Conservation (phyloP, 164 flowering plant species). For the Vitis labrusca region DNA sequence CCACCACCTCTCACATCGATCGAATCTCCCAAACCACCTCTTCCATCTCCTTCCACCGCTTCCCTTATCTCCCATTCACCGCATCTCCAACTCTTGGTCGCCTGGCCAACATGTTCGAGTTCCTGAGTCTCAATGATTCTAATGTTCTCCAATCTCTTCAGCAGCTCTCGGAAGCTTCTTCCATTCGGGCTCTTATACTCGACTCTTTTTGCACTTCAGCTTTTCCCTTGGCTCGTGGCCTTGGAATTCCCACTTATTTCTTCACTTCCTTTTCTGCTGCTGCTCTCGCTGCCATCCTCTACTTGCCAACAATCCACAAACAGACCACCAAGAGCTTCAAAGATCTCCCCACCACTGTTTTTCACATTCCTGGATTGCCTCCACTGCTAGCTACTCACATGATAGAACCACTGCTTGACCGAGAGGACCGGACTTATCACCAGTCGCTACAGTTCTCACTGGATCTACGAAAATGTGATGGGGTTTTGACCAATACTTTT, state of each 20-base stretch:
- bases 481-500: slow-evolving; percentile 11
- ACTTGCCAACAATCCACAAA: slow-evolving; percentile 20
- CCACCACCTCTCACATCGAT: no score
- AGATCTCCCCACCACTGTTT: neutral
- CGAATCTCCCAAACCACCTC: no score
- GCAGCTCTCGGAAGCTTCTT: neutral
- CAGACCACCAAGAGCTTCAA: slow-evolving; percentile 3
- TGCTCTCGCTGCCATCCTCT: slow-evolving; percentile 15
- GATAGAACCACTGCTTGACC: slow-evolving; percentile 7
- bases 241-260: slow-evolving; percentile 26
- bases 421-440: slow-evolving; percentile 2
- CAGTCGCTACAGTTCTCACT: slow-evolving; percentile 3
- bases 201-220: slow-evolving; percentile 25
- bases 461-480: neutral
- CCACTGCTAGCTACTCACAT: slow-evolving; percentile 14
- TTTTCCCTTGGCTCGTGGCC: neutral
- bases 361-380: slow-evolving; percentile 26
- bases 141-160: neutral
- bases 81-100: no score
- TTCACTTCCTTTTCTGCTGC: slow-evolving; percentile 22
- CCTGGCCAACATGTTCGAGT: neutral
- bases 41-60: no score
- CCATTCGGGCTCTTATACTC: slow-evolving; percentile 6
- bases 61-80: no score
- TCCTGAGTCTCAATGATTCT: slow-evolving; percentile 3